Conservation (phyloP, 78 protist species). For the Goniomonas avonlea region DNA sequence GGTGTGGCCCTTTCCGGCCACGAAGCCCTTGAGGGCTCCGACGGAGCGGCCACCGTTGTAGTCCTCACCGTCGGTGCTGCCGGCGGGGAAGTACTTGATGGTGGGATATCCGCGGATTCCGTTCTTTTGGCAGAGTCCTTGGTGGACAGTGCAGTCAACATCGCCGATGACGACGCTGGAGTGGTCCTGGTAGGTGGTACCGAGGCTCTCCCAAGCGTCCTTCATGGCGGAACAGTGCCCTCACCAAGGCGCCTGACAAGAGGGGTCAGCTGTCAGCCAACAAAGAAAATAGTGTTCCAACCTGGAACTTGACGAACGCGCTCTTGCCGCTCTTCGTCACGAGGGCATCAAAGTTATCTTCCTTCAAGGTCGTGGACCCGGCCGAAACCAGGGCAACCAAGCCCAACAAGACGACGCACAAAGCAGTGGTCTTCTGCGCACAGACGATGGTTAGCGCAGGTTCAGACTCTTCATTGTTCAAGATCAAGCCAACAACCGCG, state of each 20-base stretch:
- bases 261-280: too few relatives aligned
- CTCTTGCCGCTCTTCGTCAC: conserved; percentile 5
- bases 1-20: too few relatives aligned
- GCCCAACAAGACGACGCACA: too few relatives aligned
- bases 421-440: too few relatives aligned
- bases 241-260: neutral
- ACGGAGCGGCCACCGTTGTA: conserved; percentile 13
- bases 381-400: too few relatives aligned
- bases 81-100: conserved; percentile 40
- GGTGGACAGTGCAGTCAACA: conserved; percentile 5
- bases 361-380: too few relatives aligned
- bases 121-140: conserved; percentile 11
- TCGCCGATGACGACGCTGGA: conserved; percentile 8
- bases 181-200: neutral
- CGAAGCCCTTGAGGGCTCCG: neutral
- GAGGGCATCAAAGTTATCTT: neutral
- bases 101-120: conserved; percentile 41
- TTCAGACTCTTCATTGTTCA: too few relatives aligned
- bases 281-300: too few relatives aligned
- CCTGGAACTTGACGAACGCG: conserved; percentile 19
- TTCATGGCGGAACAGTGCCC: conserved; percentile 12
- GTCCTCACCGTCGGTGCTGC: neutral
- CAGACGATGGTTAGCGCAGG: too few relatives aligned
- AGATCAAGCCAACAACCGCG: too few relatives aligned
- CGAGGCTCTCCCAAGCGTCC: conserved; percentile 12